Conservation (phyloP, 345 rosid species). For the Pistacia vera region DNA sequence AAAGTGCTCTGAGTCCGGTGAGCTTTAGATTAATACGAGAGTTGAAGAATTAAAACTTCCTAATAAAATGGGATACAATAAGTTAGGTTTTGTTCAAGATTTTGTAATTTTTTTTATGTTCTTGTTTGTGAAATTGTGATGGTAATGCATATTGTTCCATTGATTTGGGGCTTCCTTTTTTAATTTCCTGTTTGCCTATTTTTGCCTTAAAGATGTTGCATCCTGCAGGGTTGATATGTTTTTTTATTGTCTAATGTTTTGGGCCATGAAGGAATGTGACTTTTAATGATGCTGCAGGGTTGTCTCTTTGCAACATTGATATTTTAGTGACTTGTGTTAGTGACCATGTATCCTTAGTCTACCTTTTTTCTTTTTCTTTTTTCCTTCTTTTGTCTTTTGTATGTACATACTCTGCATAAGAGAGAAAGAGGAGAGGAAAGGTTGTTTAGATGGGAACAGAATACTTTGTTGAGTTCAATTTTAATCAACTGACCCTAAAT, state of each 20-base stretch:
- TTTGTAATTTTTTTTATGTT: no score
- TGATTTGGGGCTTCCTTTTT: no score
- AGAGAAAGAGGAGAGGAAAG: background rate
- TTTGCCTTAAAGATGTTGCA: no score
- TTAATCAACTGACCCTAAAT: background rate
- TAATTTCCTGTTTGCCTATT: no score
- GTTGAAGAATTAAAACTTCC: background rate
- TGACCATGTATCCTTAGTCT: background rate
- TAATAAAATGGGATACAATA: background rate
- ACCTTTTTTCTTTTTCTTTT: background rate
- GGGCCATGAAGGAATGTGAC: background rate
- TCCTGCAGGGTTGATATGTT: background rate
- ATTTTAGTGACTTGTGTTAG: background rate
- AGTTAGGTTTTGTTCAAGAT: no score
- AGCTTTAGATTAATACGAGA: background rate
- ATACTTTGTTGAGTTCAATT: no score
- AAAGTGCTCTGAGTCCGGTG: conserved; percentile 53
- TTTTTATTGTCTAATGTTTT: background rate
- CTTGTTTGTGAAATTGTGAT: no score
- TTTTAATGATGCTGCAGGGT: background rate
- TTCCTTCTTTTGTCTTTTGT: background rate
- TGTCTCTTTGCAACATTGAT: background rate
- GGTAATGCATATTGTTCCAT: no score
- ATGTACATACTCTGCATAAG: background rate
- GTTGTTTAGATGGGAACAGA: background rate